Evolutionary conservation across 148 eudicot species (phyloP).

Genomic region (Selenicereus undatus): DNA sequence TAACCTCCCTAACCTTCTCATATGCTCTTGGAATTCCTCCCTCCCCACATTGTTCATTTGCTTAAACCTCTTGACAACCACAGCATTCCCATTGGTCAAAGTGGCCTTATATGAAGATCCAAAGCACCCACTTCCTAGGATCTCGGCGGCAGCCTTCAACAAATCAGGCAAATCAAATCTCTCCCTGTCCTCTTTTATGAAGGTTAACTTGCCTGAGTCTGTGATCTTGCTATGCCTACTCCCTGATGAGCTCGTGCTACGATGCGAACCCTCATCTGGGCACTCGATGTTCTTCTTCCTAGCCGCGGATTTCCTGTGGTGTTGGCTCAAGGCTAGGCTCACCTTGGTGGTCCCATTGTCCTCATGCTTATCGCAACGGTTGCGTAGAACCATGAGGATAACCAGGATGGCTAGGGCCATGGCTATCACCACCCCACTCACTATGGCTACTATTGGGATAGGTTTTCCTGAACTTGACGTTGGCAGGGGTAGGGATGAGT

Average conservation of each 20-base stretch:
- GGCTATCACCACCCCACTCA: constrained; percentile 10
- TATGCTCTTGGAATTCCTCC: constrained; percentile 80
- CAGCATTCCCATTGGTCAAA: constrained; percentile 38
- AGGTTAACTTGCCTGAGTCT: constrained; percentile 40
- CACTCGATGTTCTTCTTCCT: background rate
- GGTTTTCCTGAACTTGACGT: constrained; percentile 20
- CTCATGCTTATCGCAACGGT: background rate
- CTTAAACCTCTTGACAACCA: constrained; percentile 79
- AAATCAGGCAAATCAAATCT: constrained; percentile 62
- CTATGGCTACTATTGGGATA: constrained; percentile 19
- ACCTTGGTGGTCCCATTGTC: background rate
- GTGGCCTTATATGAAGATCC: constrained; percentile 77
- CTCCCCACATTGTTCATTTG: constrained; percentile 74
- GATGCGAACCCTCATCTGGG: constrained; percentile 9
- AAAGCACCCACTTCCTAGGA: constrained; percentile 72
- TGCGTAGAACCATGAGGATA: constrained; percentile 14
- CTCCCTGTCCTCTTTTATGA: constrained; percentile 44
- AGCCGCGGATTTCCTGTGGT: background rate
- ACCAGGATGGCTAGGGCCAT: constrained; percentile 12
- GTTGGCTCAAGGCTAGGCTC: background rate
- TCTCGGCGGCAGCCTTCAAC: constrained; percentile 67
- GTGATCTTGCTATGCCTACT: background rate
- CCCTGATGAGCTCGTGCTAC: background rate
- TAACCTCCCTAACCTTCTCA: constrained; percentile 64
- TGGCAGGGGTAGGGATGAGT: background rate